Evolutionary conservation across 2,329 filamentous ascomycete species (phyloP).

Genomic region (Ophiocordyceps camponoti-saundersi): DNA sequence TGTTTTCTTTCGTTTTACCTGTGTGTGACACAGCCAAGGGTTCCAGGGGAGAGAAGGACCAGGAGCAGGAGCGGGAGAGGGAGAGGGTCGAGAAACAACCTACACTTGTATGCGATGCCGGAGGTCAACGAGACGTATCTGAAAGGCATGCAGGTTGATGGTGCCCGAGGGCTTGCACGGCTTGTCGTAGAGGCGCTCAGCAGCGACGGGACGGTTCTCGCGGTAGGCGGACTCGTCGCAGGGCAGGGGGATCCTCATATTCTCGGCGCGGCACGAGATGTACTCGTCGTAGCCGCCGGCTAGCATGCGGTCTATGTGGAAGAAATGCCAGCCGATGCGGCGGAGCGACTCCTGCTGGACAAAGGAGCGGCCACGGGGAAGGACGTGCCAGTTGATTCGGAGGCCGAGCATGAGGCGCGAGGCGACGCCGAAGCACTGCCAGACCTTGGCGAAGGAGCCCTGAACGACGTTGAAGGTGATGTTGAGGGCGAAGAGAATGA

Average conservation of each 20-base stretch:
- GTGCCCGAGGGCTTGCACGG: conserved; percentile 7
- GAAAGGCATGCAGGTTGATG: conserved; percentile 16
- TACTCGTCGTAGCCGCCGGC: conserved; percentile 24
- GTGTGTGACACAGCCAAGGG: too few species aligned
- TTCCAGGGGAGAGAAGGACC: too few species aligned
- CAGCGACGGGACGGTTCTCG: conserved; percentile 12
- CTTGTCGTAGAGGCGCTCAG: conserved; percentile 15
- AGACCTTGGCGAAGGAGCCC: conserved; percentile 20
- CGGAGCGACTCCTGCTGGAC: conserved; percentile 18
- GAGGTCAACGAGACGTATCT: conserved; percentile 17
- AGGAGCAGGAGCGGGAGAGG: not conserved
- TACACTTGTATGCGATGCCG: conserved; percentile 19
- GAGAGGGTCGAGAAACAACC: conserved; percentile 3
- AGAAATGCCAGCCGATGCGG: conserved; percentile 21
- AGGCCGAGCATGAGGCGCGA: conserved; percentile 19
- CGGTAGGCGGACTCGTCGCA: conserved; percentile 16
- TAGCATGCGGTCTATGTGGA: conserved; percentile 19
- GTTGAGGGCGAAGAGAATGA: conserved; percentile 18
- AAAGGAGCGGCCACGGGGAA: conserved; percentile 12
- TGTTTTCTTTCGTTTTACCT: too few species aligned
- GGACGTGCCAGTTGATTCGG: conserved; percentile 21
- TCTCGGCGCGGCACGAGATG: conserved; percentile 17
- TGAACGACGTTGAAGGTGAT: conserved; percentile 18
- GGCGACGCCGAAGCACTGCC: conserved; percentile 20
- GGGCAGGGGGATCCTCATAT: conserved; percentile 20